Evolutionary conservation across 1,284 basidiomycete species (phyloP).

Genomic region (Apiotrichum sp.): DNA sequence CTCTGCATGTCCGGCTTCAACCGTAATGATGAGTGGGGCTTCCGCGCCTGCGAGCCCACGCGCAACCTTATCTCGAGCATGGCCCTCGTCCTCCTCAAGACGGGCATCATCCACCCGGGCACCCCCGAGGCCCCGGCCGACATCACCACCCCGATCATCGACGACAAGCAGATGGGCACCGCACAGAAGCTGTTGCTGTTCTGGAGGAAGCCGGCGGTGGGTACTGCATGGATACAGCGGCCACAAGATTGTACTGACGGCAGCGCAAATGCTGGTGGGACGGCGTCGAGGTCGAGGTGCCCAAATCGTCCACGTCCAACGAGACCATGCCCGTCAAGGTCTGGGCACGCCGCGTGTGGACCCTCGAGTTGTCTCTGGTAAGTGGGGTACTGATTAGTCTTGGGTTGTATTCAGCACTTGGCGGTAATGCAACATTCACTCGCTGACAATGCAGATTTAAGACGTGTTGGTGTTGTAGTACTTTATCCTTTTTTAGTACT

Average conservation of each 20-base stretch:
- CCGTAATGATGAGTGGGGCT: constrained; percentile 95
- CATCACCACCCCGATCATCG: constrained; percentile 50
- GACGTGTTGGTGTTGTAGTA: neutral
- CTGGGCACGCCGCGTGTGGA: constrained; percentile 97
- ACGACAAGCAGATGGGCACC: constrained; percentile 89
- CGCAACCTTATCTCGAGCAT: constrained; percentile 97
- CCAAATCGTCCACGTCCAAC: constrained; percentile 44
- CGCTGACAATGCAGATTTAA: constrained; percentile 3
- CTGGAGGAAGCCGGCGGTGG: constrained; percentile 96
- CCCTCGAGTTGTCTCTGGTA: constrained; percentile 89
- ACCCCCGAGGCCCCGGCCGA: constrained; percentile 26
- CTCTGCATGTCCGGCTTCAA: constrained; percentile 99
- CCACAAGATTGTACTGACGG: constrained; percentile 5
- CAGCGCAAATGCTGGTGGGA: constrained; percentile 99
- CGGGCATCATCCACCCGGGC: constrained; percentile 71
- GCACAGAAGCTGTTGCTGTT: constrained; percentile 96
- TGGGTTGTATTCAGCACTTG: neutral
- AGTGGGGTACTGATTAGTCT: constrained; percentile 37
- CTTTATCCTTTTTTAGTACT: constrained; percentile 1
- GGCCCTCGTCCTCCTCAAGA: constrained; percentile 94
- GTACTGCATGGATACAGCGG: constrained; percentile 38
- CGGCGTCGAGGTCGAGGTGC: constrained; percentile 81
- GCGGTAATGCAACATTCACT: neutral
- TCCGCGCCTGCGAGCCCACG: constrained; percentile 87
- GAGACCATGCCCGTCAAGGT: constrained; percentile 63